Evolutionary conservation across 495 filamentous ascomycete species (phyloP).

Genomic region (Aspergillus saccharolyticus): DNA sequence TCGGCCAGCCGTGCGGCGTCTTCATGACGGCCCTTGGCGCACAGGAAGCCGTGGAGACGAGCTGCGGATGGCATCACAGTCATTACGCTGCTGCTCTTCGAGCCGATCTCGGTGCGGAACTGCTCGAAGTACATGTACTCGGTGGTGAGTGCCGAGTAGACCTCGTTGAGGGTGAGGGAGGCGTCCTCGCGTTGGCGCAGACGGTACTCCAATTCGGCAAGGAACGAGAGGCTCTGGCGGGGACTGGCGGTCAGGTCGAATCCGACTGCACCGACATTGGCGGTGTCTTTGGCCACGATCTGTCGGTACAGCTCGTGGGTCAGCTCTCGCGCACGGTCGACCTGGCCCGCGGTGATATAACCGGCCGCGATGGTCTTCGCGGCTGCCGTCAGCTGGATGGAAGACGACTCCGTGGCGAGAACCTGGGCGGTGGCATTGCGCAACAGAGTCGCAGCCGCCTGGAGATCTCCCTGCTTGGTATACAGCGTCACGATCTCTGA

Average conservation of each 20-base stretch:
- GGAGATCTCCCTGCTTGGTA: slow-evolving; percentile 23
- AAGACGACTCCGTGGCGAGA: slow-evolving; percentile 26
- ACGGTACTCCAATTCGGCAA: slow-evolving; percentile 36
- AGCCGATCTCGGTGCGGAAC: slow-evolving; percentile 25
- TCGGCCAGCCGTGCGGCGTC: slow-evolving; percentile 22
- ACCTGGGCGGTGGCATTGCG: slow-evolving; percentile 32
- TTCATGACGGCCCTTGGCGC: slow-evolving; percentile 20
- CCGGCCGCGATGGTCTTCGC: slow-evolving; percentile 30
- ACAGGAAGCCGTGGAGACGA: slow-evolving; percentile 30
- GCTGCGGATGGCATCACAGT: slow-evolving; percentile 22
- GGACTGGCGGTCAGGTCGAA: slow-evolving; percentile 26
- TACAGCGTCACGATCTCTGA: slow-evolving; percentile 30
- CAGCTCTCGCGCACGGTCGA: slow-evolving; percentile 26
- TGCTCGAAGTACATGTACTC: slow-evolving; percentile 38
- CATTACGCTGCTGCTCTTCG: slow-evolving; percentile 29
- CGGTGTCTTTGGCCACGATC: slow-evolving; percentile 20
- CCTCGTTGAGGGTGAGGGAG: slow-evolving; percentile 30
- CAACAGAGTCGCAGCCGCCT: slow-evolving; percentile 23
- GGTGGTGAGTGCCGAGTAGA: slow-evolving; percentile 31
- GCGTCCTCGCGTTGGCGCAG: slow-evolving; percentile 21
- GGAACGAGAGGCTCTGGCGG: slow-evolving; percentile 34
- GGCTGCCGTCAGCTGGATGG: slow-evolving; percentile 24
- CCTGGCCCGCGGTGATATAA: slow-evolving; percentile 29
- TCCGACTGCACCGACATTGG: slow-evolving; percentile 10
- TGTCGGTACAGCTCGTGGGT: slow-evolving; percentile 35